phyloP scores from a whole-genome alignment of 345 rosid species.

The Hibiscus syriacus region DNA sequence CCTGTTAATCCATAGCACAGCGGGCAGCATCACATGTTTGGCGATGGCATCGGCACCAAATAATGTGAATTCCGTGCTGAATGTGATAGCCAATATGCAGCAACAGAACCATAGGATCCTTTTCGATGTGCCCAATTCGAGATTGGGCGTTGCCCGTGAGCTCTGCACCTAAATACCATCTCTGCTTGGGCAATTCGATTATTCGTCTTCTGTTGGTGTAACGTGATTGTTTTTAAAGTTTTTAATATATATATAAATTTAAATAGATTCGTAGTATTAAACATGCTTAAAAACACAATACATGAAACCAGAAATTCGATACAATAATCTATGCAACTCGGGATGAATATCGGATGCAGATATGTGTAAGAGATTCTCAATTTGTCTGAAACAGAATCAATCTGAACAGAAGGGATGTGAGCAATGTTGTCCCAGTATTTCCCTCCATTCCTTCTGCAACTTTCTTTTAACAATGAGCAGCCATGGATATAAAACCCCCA shows the following conservation, averaged over 20 bases:
- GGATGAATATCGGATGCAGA: neutral
- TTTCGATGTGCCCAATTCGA: slow-evolving; percentile 63
- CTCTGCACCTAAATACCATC: slow-evolving; percentile 37
- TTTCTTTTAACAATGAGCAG: slow-evolving; percentile 13
- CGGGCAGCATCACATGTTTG: slow-evolving; percentile 64
- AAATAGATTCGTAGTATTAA: too few relatives aligned
- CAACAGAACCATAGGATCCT: slow-evolving; percentile 89
- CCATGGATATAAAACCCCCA: too few relatives aligned
- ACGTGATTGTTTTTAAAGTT: too few relatives aligned
- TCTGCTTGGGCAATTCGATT: too few relatives aligned
- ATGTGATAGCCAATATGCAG: slow-evolving; percentile 93
- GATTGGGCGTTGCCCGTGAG: slow-evolving; percentile 88
- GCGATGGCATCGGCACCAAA: slow-evolving; percentile 89
- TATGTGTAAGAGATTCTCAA: neutral
- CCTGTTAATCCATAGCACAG: slow-evolving; percentile 74
- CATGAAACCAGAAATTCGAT: too few relatives aligned
- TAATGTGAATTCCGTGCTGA: slow-evolving; percentile 80
- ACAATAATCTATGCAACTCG: neutral
- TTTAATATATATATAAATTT: too few relatives aligned
- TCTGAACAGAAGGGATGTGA: too few relatives aligned
- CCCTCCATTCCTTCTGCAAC: too few relatives aligned
- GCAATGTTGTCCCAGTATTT: too few relatives aligned
- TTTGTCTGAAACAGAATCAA: neutral
- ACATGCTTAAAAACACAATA: too few relatives aligned
- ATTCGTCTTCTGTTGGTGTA: neutral